A percentile compares a stretch with the other conserved stretches of the same genome.
Conservation (phyloP, 2,329 filamentous ascomycete genomes). For the Pestalotiopsis sp. region DNA sequence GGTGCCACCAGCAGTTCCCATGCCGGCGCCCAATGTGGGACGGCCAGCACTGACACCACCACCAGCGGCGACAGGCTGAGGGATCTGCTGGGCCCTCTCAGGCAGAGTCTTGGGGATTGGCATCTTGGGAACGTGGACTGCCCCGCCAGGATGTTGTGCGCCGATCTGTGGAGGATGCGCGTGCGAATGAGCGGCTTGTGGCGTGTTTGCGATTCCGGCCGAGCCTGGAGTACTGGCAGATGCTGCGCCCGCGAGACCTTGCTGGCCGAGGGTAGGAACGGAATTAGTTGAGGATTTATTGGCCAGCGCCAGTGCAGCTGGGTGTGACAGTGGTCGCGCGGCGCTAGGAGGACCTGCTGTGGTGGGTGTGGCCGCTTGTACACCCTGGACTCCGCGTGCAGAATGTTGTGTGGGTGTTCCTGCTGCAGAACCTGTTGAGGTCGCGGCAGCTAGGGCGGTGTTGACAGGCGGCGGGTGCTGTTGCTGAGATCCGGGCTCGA, state of each 20-base stretch:
- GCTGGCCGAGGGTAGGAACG: slow-evolving; percentile 19
- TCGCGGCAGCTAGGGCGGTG: slow-evolving; percentile 43
- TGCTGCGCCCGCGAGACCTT: slow-evolving; percentile 28
- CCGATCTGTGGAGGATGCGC: slow-evolving; percentile 44
- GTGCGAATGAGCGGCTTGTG: slow-evolving; percentile 45
- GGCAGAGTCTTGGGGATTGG: slow-evolving; percentile 80
- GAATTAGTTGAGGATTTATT: slow-evolving; percentile 21
- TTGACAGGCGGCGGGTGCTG: slow-evolving; percentile 49
- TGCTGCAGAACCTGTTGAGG: slow-evolving; percentile 40
- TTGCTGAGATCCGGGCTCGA: slow-evolving; percentile 32
- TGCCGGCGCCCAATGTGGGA: slow-evolving; percentile 82
- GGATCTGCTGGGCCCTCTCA: slow-evolving; percentile 67
- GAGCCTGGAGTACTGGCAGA: slow-evolving; percentile 26
- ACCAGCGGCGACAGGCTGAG: slow-evolving; percentile 72
- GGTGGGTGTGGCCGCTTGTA: slow-evolving; percentile 37
- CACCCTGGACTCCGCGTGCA: slow-evolving; percentile 48
- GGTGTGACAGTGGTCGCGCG: slow-evolving; percentile 28
- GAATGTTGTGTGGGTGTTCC: slow-evolving; percentile 53
- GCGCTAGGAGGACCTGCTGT: slow-evolving; percentile 14
- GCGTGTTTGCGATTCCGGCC: slow-evolving; percentile 23
- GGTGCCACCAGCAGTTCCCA: slow-evolving; percentile 75
- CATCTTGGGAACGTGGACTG: slow-evolving; percentile 63
- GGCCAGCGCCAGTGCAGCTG: slow-evolving; percentile 32
- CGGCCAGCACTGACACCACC: slow-evolving; percentile 66
- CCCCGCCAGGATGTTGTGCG: slow-evolving; percentile 31